Conservation (phyloP, 257 asterid genomes). For the Solanum peruvianum region DNA sequence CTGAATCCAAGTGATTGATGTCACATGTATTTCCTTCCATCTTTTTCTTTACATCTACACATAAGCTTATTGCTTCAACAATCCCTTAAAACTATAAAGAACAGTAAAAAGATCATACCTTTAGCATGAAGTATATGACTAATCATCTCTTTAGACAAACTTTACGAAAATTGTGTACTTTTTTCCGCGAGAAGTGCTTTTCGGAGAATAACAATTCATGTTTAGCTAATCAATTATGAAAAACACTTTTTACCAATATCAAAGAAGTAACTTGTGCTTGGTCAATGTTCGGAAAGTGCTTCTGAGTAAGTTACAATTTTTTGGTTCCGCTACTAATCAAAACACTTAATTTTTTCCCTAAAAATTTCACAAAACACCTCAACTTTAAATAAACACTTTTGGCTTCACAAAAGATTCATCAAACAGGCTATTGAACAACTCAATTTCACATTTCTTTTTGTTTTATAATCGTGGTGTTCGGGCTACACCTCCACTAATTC, state of each 20-base stretch:
- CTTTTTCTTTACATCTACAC: conserved; percentile 34
- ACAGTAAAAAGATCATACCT: not conserved
- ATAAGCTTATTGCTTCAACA: conserved; percentile 1
- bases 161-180: not conserved
- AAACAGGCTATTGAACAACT: not conserved
- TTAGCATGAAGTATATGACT: not conserved
- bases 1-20: conserved; percentile 49
- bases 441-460: not conserved
- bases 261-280: not conserved
- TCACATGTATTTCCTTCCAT: conserved; percentile 57
- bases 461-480: not conserved
- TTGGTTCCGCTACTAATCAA: not conserved
- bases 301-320: not conserved
- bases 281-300: not conserved
- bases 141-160: not conserved
- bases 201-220: not conserved
- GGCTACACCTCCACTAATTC: not conserved
- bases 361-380: not conserved
- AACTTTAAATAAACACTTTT: not conserved
- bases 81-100: not conserved
- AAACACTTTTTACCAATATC: not conserved
- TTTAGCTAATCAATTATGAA: not conserved
- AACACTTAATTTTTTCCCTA: not conserved
- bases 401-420: not conserved
- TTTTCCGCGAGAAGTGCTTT: not conserved